Evolutionary conservation across 2,329 filamentous ascomycete species (phyloP), one percentile per base, ranked within the genome.

Genomic region (Colletotrichum euphorbiae): DNA sequence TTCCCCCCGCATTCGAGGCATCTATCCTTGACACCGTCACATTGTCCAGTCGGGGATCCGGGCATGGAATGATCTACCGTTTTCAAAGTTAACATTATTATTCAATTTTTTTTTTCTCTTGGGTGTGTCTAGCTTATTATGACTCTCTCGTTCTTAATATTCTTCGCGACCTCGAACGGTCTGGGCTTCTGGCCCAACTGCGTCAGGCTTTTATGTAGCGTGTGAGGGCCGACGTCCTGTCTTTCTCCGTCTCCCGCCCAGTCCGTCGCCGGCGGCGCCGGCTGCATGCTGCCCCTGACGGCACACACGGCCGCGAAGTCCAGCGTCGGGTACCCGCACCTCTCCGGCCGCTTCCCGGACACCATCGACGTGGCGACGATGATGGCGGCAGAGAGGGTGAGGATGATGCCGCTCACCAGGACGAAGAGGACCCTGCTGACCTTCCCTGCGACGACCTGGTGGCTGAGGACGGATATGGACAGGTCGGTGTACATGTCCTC

Each of bases 261-360:
- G 7, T 38, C 57, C 36, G 33, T 3, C 9, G 38, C 28, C n/a
- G 51, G 19, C n/a, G 51, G 4, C 11, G 46, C 6, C 4, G 61
- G 46, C 6, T 31, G 28, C 15, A 68, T 68, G 28, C 64, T 60
- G 15, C 42, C 64, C 17, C 42, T 64, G 2, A 68, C 55, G 5
- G 65, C 65, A 24, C 65, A 68, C 46, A 65, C 65, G 21, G 61
- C 65, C 13, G 65, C 65, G 13, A 68, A 68, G 38, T 68, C 65
- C 24, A 68, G 54, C 17, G 65, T 68, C 17, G 65, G 65, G 6
- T 68, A 68, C 21, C 65, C 65, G 54, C 65, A 68, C 13, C 65
- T 45, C 24, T 65, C 52, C n/a, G 65, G 65, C 31, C 65, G 52
- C 42, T 68, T 68, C 17, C 40, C 61, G 33, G 45, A 65, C 3